These are phyloP conservation scores for Populus nigra DNA, from an alignment of 345 rosid genomes.

Conservation along the genomic window DNA sequence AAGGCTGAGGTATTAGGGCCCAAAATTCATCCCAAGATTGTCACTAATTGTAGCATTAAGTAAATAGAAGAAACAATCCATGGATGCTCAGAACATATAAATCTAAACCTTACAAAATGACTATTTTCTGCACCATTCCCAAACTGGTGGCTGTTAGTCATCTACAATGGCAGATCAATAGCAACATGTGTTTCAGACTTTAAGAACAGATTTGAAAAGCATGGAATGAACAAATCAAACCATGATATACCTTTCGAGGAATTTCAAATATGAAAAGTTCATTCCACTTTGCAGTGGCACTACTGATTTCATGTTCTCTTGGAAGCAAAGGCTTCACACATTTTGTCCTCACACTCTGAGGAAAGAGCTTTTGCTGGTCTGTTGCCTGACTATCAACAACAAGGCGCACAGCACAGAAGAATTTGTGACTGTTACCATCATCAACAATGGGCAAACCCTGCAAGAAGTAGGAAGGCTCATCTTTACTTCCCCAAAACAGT, in stretches of 20 bases:
- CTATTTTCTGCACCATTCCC: too few species aligned
- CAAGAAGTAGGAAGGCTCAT: slow-evolving; percentile 21
- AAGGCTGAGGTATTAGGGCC: neutral
- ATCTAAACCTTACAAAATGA: too few species aligned
- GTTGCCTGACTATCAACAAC: slow-evolving; percentile 71
- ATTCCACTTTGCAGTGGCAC: slow-evolving; percentile 79
- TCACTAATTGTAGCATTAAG: neutral
- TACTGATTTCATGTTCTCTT: slow-evolving; percentile 31
- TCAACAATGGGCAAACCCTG: slow-evolving; percentile 79
- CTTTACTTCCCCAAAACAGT: neutral
- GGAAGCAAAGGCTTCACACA: slow-evolving; percentile 75
- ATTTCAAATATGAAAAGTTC: slow-evolving; percentile 94
- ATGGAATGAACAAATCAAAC: neutral
- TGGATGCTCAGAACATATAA: too few species aligned
- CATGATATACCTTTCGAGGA: slow-evolving; percentile 60
- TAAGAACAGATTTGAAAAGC: too few species aligned
- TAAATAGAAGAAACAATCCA: neutral
- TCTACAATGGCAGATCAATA: too few species aligned
- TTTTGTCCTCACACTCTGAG: slow-evolving; percentile 98
- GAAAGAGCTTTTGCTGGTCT: slow-evolving; percentile 87
- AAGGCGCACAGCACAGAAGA: slow-evolving; percentile 91
- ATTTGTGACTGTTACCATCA: slow-evolving; percentile 88
- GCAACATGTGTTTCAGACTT: too few species aligned
- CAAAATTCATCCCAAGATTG: neutral
- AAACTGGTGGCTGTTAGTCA: too few species aligned